Base-by-base conservation (phyloP, 148 eudicot genomes). In the Rhododendron vialii region DNA sequence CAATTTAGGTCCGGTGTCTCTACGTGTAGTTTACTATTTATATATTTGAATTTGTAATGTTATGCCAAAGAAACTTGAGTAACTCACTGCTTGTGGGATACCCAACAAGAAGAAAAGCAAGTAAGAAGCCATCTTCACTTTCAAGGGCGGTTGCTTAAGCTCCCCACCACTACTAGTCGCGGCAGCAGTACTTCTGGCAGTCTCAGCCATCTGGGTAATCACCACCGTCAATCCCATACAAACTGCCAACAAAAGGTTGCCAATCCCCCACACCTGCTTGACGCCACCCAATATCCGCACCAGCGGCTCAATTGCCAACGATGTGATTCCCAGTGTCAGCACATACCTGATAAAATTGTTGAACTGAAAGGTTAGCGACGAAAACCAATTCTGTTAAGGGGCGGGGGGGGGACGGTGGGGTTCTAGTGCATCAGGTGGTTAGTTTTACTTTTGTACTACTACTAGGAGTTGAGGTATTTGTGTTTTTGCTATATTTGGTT, bases 231-330 rank as follows among this genome's bases (percentile, higher is more conserved):
- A 74, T 3, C 61, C 87, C 85, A 94, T 85, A 13, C 94, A 67
- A 30, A 82, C 85, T 2, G 95, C 94, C 24, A 95, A 18, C 65
- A 91, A 3, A 28, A 91, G 88, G 53, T 95, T 95, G 11, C 91
- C 94, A 11, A 75, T 20, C 12, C 98, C 95, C 97, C 98, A 94
- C n/a, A 91, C 71, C 51, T 84, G 85, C 82, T 91, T 94, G 18
- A 90, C 95, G 55, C 95, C 94, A 30, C 92, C 91, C 6, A 91
- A 35, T 20, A 82, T 36, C 24, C 80, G 85, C 9, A 92, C 89
- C 81, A 88, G 20, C 9, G 88, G 88, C 69, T 94, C 93, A n/a
- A 95, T 86, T 1, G 43, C 86, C 33, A 94, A 45, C 0, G 98
- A 95, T 81, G 89, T 85, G 1, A 89, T 47, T 43, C 94, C 98